These are phyloP conservation scores for Lactarius trivialis DNA, from an alignment of 768 basidiomycete genomes.

Conservation along the genomic window DNA sequence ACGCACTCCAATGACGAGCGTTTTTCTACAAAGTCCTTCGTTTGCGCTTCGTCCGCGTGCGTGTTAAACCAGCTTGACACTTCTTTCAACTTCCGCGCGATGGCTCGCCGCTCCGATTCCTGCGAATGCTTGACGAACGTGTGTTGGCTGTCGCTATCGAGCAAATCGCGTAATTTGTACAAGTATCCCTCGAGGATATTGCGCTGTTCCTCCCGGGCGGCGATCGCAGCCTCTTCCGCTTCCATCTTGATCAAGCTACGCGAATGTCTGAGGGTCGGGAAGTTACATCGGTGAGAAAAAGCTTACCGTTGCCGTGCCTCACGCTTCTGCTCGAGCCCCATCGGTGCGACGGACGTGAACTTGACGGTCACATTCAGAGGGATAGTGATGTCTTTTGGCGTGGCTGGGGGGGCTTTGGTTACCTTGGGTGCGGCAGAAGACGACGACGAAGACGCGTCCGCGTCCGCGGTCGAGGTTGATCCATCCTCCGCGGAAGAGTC, in stretches of 20 bases:
- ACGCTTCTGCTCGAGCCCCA: slow-evolving; percentile 74
- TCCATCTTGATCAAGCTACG: slow-evolving; percentile 74
- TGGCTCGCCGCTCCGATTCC: slow-evolving; percentile 55
- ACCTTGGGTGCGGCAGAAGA: slow-evolving; percentile 25
- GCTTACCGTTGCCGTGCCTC: slow-evolving; percentile 64
- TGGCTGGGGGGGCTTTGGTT: slow-evolving; percentile 13
- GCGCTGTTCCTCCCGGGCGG: slow-evolving; percentile 78
- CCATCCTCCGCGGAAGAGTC: slow-evolving; percentile 34
- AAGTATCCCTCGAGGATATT: slow-evolving; percentile 90
- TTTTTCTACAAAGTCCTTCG: slow-evolving; percentile 65
- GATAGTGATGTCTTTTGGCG: slow-evolving; percentile 56
- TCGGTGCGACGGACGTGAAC: slow-evolving; percentile 63
- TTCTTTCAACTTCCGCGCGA: slow-evolving; percentile 62
- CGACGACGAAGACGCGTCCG: slow-evolving; percentile 26
- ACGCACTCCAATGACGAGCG: slow-evolving; percentile 80
- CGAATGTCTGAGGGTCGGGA: not conserved
- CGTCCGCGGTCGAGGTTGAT: slow-evolving; percentile 31
- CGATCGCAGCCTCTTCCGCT: slow-evolving; percentile 66
- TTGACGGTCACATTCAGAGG: slow-evolving; percentile 55
- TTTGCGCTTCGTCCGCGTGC: slow-evolving; percentile 76
- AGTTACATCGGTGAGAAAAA: not conserved
- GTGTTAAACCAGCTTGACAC: slow-evolving; percentile 81
- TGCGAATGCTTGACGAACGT: slow-evolving; percentile 87
- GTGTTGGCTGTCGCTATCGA: slow-evolving; percentile 58
- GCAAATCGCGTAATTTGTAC: slow-evolving; percentile 82